Base-by-base conservation (phyloP, 2,329 filamentous ascomycete genomes). In the Apiospora koreana region DNA sequence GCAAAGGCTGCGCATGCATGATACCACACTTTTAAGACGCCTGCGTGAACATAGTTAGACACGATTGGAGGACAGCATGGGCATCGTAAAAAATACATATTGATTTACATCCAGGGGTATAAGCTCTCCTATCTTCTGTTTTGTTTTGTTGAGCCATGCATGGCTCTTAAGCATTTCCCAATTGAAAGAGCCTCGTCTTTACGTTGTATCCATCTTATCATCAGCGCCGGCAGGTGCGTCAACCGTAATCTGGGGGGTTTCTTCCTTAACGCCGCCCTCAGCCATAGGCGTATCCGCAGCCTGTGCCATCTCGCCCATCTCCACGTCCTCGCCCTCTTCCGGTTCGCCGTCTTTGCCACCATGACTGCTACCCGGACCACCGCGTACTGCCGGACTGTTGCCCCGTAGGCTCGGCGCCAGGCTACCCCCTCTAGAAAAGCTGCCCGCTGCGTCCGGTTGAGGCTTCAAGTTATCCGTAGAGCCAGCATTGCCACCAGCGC, bases 171-270 rank as follows among this genome's bases (percentile, higher is more conserved):
- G 28, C n/a, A 10, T 0, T 8, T 18, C 25, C 38, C 8, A 21
- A 25, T 48, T 1, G 9, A 62, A 31, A 16, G 38, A 38, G 6
- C 35, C 31, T 3, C 42, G 2, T 46, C 71, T 79, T 81, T 66
- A 82, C 16, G 81, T 86, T 75, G 83, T 93, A 83, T 94, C 92
- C 92, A 94, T 94, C 76, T 84, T 87, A 74, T 92, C 90, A 9
- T 81, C 85, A 41, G 77, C 78, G 46, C 78, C 82, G 54, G 83
- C 82, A 35, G 86, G 83, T 28, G 83, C 82, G 71, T 89, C 85
- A 66, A 89, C 81, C 25, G 81, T 83, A 68, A 87, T 86, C 72
- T 79, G 81, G 43, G 85, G 85, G 21, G 83, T 84, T 25, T 73
- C 75, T 54, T 71, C 83, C 21, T 83, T 83, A 16, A 45, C 69